Evolutionary conservation across 139 green algal species (phyloP).

Genomic region (Closterium sp.): DNA sequence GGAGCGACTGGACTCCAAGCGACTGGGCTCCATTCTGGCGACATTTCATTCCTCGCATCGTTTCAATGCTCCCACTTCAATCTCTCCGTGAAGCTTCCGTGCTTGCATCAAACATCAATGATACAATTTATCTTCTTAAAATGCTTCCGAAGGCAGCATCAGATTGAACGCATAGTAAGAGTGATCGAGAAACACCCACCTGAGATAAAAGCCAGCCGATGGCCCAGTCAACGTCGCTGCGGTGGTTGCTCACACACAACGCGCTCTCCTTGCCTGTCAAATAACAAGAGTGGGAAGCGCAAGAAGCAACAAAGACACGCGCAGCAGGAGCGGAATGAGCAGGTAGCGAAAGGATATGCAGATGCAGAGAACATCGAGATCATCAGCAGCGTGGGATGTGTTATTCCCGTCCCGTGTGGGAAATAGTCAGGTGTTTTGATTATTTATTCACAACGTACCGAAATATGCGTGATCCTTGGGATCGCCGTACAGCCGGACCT

Average conservation of each 20-base stretch:
- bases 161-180: no score
- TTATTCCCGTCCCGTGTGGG: no score
- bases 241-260: conserved; percentile 48
- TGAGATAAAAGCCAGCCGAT: conserved; percentile 34
- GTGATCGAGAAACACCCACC: background rate
- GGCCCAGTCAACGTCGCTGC: conserved; percentile 49
- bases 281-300: background rate
- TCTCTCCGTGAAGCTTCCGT: no score
- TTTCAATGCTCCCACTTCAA: no score
- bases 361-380: background rate
- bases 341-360: background rate
- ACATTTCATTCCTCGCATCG: background rate
- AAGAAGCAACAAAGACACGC: background rate
- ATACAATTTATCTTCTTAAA: no score
- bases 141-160: no score
- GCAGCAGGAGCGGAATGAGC: no score
- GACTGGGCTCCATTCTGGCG: background rate
- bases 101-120: no score
- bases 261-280: conserved; percentile 36
- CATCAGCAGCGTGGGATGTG: background rate
- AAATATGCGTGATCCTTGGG: background rate
- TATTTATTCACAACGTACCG: background rate
- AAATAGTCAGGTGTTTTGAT: background rate
- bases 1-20: background rate
- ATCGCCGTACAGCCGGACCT: background rate